phyloP scores from a whole-genome alignment of 768 basidiomycete genomes.

The Naematelia aurantialba region DNA sequence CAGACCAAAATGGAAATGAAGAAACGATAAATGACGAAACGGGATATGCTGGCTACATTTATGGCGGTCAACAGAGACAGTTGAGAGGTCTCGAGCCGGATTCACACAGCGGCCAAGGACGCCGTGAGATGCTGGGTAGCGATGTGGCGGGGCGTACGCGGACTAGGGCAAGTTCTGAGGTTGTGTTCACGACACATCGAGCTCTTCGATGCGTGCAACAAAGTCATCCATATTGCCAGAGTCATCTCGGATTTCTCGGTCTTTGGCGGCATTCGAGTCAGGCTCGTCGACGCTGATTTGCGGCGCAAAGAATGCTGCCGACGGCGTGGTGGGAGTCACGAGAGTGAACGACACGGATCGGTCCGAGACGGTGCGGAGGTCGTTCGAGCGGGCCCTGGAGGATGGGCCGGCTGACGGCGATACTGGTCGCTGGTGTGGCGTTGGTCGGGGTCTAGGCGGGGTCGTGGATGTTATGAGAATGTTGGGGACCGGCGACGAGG shows the following conservation, averaged over 20 bases:
- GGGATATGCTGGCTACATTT: background rate
- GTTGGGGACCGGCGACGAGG: background rate
- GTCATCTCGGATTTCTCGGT: no score
- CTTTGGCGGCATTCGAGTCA: background rate
- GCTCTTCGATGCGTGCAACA: background rate
- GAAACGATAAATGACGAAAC: background rate
- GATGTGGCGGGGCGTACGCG: no score
- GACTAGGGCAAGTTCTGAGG: no score
- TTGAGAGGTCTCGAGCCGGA: no score
- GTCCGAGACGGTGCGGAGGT: background rate
- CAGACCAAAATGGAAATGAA: background rate
- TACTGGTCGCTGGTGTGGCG: background rate
- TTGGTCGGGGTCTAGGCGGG: background rate
- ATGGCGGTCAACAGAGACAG: no score
- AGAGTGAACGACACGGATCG: background rate
- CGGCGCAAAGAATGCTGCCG: background rate
- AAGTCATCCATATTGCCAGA: background rate
- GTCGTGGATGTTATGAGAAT: background rate
- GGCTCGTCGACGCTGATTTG: background rate
- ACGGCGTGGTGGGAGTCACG: background rate
- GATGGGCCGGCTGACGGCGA: background rate
- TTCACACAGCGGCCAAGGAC: no score
- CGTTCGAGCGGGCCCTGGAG: no score
- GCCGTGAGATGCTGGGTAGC: no score
- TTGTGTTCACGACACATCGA: background rate